Evolutionary conservation across 176 grass and related monocot genomes (phyloP).

Genomic region (Bothriochloa decipiens): DNA sequence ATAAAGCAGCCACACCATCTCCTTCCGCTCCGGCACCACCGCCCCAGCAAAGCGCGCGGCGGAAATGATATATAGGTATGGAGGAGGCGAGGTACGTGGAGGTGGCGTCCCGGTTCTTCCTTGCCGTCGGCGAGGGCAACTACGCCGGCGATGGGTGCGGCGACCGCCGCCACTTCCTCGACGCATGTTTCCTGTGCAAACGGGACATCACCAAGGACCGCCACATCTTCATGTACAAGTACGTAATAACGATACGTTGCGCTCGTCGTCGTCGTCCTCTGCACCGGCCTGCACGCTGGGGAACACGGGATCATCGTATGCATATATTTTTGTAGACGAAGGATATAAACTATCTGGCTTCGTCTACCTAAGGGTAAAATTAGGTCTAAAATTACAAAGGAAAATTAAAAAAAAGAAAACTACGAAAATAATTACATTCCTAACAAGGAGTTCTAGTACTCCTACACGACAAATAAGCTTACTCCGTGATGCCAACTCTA

Average conservation of each 20-base stretch:
- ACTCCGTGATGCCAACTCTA: no score
- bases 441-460: no score
- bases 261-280: no score
- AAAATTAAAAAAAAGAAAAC: no score
- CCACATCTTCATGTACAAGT: slow-evolving; percentile 81
- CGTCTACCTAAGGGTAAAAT: no score
- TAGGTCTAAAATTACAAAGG: no score
- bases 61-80: slow-evolving; percentile 54
- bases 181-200: slow-evolving; percentile 73
- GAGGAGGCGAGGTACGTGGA: slow-evolving; percentile 28
- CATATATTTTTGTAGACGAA: no score
- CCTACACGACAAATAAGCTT: no score
- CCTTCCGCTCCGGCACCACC: neutral
- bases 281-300: no score
- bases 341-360: no score
- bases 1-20: neutral
- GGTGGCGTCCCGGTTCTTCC: slow-evolving; percentile 42
- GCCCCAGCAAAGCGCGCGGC: neutral
- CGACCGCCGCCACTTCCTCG: slow-evolving; percentile 44
- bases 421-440: no score
- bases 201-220: slow-evolving; percentile 38
- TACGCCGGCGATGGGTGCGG: rapidly evolving
- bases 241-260: neutral
- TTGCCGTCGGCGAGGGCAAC: neutral
- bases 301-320: no score